phyloP scores from a whole-genome alignment of 805 yeast species.

The Ogataea methylovora region DNA sequence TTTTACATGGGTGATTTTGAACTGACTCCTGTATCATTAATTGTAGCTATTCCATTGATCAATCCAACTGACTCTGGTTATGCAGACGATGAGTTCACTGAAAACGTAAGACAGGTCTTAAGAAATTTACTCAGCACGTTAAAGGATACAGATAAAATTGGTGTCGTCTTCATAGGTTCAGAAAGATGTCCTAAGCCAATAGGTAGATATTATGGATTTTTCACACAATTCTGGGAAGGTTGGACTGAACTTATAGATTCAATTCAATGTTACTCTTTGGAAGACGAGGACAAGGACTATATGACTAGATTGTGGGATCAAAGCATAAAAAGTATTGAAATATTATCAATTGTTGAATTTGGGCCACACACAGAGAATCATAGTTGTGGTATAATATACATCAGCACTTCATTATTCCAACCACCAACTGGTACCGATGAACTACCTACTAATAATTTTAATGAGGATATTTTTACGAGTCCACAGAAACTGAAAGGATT shows the following conservation, averaged over 20 bases:
- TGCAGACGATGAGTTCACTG: constrained; percentile 14
- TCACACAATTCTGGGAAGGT: constrained; percentile 19
- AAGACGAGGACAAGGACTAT: constrained; percentile 5
- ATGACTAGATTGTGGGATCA: constrained; percentile 12
- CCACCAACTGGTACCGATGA: too few relatives aligned
- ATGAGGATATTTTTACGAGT: too few relatives aligned
- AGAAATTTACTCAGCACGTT: constrained; percentile 6
- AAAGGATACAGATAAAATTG: constrained; percentile 17
- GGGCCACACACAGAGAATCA: constrained; percentile 1
- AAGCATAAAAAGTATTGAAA: constrained; percentile 14
- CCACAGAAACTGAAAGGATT: too few relatives aligned
- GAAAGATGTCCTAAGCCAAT: constrained; percentile 5
- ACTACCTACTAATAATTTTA: too few relatives aligned
- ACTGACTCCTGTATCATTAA: too few relatives aligned
- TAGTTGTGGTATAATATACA: too few relatives aligned
- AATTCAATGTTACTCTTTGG: constrained; percentile 13
- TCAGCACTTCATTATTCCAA: too few relatives aligned
- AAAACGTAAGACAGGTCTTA: constrained; percentile 8
- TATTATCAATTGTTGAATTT: constrained; percentile 14
- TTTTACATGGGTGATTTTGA: too few relatives aligned
- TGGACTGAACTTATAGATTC: constrained; percentile 17
- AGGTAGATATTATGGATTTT: constrained; percentile 26
- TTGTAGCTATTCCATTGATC: constrained; percentile 18
- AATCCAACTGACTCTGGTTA: constrained; percentile 12
- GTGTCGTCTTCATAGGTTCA: constrained; percentile 21